Base-by-base conservation (phyloP, 805 yeast species). In the Saccharomyces eubayanus region DNA sequence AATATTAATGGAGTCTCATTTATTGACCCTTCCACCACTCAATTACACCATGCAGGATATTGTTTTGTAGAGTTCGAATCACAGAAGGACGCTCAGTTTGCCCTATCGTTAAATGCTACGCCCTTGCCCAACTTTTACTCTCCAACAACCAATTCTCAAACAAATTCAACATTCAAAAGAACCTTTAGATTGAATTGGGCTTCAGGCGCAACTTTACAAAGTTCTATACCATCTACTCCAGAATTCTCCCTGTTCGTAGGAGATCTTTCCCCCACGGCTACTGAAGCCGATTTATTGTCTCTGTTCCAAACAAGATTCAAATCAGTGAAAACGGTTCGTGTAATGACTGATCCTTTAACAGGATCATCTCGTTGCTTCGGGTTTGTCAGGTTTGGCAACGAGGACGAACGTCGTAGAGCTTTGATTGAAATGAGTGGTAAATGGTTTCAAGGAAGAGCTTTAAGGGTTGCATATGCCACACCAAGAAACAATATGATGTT, bases 241-340 rank as follows among this genome's bases (percentile, higher is more conserved):
- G 94, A 87, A 68, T 86, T 69, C 65, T 85, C 92, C 0, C 70
- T 87, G 51, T 87, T 87, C 68, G 92, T 87, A n/a, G 95, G 95
- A 40, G 94, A 87, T 67, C 73, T 87, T 56, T 79, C 89, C 1
- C 89, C 92, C 1, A 77, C 82, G 1, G 85, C 90, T 3, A 86
- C 92, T 0, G 94, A 87, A 66, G 91, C 91, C 5, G 91, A 86
- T 66, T 69, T 87, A 54, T 70, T 87, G 49, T 82, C 88, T 27
- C 73, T 87, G 51, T 87, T 87, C 67, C 92, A 86, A 66, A 78
- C 80, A 46, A 77, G 77, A 54, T 87, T 79, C 70, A 73, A 73
- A 51, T 79, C 88, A 8, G 85, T 87, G 43, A 85, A 85, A 61
- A 86, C 94, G 1, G 94, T 87, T 6, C 73, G 94, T 55, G 92